phyloP scores from a whole-genome alignment of 345 rosid genomes.

The Aegle marmelos region DNA sequence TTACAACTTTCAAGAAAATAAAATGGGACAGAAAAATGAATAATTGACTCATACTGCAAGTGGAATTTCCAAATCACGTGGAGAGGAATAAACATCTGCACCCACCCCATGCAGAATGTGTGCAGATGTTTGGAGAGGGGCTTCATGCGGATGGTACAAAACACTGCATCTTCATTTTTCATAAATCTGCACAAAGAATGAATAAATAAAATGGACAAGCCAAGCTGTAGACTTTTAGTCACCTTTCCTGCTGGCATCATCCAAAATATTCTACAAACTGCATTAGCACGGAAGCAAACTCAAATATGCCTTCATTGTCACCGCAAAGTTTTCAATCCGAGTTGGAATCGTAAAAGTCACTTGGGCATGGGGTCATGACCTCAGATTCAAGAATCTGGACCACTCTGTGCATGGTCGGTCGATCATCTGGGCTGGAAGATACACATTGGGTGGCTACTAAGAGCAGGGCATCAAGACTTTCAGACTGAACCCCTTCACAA shows the following conservation, averaged over 20 bases:
- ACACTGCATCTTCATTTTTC: slow-evolving; percentile 11
- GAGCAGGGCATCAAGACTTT: slow-evolving; percentile 82
- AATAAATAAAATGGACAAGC: slow-evolving; percentile 21
- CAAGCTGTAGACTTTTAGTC: slow-evolving; percentile 24
- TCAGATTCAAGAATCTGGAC: slow-evolving; percentile 92
- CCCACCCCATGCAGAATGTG: slow-evolving; percentile 21
- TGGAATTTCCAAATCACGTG: slow-evolving; percentile 6
- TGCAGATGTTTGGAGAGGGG: slow-evolving; percentile 5
- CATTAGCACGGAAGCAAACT: slow-evolving; percentile 8
- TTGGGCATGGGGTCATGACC: slow-evolving; percentile 98
- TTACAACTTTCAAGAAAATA: slow-evolving; percentile 9
- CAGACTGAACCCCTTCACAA: slow-evolving; percentile 75
- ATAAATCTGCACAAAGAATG: slow-evolving; percentile 44
- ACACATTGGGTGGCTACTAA: slow-evolving; percentile 79
- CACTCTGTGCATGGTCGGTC: slow-evolving; percentile 97
- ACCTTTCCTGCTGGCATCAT: slow-evolving; percentile 16
- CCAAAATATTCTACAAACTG: slow-evolving; percentile 7
- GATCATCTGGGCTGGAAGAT: slow-evolving; percentile 73
- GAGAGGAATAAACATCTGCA: slow-evolving; percentile 1
- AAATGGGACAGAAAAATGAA: slow-evolving; percentile 4
- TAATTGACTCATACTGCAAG: slow-evolving; percentile 16
- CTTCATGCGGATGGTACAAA: slow-evolving; percentile 8
- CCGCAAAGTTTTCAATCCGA: slow-evolving; percentile 51
- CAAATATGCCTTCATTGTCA: slow-evolving; percentile 14
- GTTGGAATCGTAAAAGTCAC: slow-evolving; percentile 90